Conservation (phyloP, 176 grass and related monocot genomes). For the Elaeis guineensis region DNA sequence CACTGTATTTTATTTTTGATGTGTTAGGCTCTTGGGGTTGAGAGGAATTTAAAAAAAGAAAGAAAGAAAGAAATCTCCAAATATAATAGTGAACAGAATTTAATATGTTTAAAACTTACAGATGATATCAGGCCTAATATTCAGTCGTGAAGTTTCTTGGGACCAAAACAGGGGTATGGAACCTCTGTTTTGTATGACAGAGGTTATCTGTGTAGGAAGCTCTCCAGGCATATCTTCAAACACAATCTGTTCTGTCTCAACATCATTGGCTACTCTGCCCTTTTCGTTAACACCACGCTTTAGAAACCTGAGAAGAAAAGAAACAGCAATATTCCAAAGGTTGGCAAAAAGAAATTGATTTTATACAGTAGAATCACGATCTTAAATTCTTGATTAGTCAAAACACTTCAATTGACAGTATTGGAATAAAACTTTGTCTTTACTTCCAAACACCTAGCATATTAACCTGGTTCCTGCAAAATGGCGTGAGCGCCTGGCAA, state of each 20-base stretch:
- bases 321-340: not conserved
- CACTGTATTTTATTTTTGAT: conserved; percentile 34
- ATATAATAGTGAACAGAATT: too few relatives aligned
- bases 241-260: conserved; percentile 96
- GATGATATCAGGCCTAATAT: conserved; percentile 93
- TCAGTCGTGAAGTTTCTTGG: conserved; percentile 94
- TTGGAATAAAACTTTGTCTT: too few relatives aligned
- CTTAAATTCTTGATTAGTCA: too few relatives aligned
- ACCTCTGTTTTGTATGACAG: conserved; percentile 87
- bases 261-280: conserved; percentile 98
- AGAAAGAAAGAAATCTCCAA: too few relatives aligned
- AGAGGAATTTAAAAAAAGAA: too few relatives aligned
- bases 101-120: conserved; percentile 39
- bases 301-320: conserved; percentile 54
- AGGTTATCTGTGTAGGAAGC: conserved; percentile 61
- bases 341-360: too few relatives aligned
- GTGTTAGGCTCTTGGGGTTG: too few relatives aligned
- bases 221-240: conserved; percentile 66
- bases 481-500: conserved; percentile 94
- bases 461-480: conserved; percentile 98
- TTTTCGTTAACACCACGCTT: conserved; percentile 95
- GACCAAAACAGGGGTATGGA: conserved; percentile 97
- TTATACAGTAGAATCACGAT: too few relatives aligned
- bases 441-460: not conserved
- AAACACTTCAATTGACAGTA: too few relatives aligned